These are phyloP conservation scores for Agrocybe praecox DNA, from an alignment of 768 basidiomycete species.

Conservation along the genomic window DNA sequence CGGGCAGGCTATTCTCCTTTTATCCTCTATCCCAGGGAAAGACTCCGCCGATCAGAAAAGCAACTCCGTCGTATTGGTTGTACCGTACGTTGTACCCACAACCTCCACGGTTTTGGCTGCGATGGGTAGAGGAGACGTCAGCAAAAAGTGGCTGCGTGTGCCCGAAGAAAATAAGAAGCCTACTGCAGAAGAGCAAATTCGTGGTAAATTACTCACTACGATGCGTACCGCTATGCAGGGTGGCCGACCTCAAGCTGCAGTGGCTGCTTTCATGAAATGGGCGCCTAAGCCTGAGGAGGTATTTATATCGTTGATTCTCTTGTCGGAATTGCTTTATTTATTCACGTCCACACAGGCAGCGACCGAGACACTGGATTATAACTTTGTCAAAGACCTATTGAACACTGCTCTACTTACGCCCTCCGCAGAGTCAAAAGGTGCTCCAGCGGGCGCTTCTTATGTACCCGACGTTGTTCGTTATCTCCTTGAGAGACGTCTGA, in stretches of 20 bases:
- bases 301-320: not conserved
- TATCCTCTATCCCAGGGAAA: conserved; percentile 37
- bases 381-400: conserved; percentile 64
- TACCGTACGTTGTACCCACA: conserved; percentile 56
- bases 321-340: not conserved
- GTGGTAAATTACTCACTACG: conserved; percentile 33
- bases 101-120: conserved; percentile 66
- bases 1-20: conserved; percentile 53
- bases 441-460: conserved; percentile 34
- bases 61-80: conserved; percentile 58
- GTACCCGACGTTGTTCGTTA: conserved; percentile 57
- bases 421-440: conserved; percentile 16
- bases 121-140: conserved; percentile 50
- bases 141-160: conserved; percentile 46
- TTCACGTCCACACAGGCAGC: not conserved
- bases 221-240: conserved; percentile 44
- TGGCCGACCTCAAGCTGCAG: conserved; percentile 52
- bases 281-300: conserved; percentile 25
- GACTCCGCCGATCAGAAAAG: conserved; percentile 23
- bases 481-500: conserved; percentile 57
- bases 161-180: conserved; percentile 1
- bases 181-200: conserved; percentile 17
- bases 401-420: conserved; percentile 48
- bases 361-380: conserved; percentile 31
- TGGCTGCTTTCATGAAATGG: conserved; percentile 67